A percentile compares a stretch with the other conserved stretches of the same genome.
These are phyloP conservation scores for Apocynum venetum DNA, from an alignment of 257 asterid genomes.

Conservation along the genomic window DNA sequence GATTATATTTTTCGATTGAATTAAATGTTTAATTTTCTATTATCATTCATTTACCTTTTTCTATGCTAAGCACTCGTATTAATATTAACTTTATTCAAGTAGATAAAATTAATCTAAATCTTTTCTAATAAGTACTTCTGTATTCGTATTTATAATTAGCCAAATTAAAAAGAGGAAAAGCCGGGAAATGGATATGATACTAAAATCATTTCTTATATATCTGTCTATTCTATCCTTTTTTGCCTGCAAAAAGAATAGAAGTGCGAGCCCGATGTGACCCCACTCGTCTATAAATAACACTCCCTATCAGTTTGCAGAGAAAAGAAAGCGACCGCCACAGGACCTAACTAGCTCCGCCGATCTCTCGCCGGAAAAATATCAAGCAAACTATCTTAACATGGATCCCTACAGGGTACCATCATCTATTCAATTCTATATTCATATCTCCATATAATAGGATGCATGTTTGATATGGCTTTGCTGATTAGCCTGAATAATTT, in stretches of 20 bases:
- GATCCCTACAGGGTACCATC: slow-evolving; percentile 68
- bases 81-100: no score
- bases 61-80: no score
- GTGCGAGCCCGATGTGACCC: slow-evolving; percentile 38
- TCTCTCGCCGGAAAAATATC: neutral
- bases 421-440: neutral
- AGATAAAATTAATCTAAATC: no score
- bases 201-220: neutral
- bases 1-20: no score
- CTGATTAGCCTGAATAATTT: neutral
- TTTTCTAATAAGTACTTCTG: no score
- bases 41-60: no score
- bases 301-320: neutral
- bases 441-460: neutral
- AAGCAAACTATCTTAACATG: slow-evolving; percentile 29
- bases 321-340: slow-evolving; percentile 23
- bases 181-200: neutral
- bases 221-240: neutral
- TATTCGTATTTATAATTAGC: no score
- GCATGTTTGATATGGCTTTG: neutral
- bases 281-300: slow-evolving; percentile 19
- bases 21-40: no score
- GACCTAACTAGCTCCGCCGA: slow-evolving; percentile 3
- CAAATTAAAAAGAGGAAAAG: neutral
- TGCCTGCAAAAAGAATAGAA: slow-evolving; percentile 16